These are phyloP conservation scores for Pythium rhizo-oryzae DNA, from an alignment of 352 stramenopile genomes.

Conservation along the genomic window DNA sequence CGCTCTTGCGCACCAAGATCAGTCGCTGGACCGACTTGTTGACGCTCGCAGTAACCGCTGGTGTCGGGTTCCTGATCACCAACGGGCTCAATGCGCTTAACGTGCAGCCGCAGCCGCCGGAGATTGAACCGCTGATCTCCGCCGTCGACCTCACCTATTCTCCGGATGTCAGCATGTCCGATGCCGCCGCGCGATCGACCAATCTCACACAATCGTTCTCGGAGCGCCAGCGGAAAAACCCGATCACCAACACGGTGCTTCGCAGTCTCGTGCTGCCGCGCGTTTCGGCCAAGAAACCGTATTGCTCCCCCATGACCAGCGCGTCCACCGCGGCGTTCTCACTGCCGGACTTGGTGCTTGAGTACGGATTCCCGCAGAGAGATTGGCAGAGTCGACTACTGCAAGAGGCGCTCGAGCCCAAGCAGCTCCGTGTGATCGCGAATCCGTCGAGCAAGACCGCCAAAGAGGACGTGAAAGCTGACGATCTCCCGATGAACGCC, in stretches of 20 bases:
- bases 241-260: background rate
- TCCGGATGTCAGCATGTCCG: no score
- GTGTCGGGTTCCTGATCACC: conserved; percentile 7
- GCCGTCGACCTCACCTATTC: no score
- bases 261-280: background rate
- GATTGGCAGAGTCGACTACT: background rate
- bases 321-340: no score
- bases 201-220: no score
- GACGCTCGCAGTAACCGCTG: background rate
- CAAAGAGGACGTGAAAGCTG: background rate
- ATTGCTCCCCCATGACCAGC: no score
- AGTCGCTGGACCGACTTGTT: background rate
- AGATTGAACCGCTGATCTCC: no score
- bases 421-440: background rate
- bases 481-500: conserved; percentile 21
- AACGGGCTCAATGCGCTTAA: no score
- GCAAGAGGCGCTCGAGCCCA: background rate
- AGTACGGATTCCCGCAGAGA: no score
- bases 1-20: background rate
- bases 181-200: no score
- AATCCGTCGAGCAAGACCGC: background rate
- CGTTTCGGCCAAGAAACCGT: no score
- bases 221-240: conserved; percentile 4
- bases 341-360: no score
- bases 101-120: no score